phyloP scores from a whole-genome alignment of 805 yeast genomes.

The Torulaspora microellipsoides region DNA sequence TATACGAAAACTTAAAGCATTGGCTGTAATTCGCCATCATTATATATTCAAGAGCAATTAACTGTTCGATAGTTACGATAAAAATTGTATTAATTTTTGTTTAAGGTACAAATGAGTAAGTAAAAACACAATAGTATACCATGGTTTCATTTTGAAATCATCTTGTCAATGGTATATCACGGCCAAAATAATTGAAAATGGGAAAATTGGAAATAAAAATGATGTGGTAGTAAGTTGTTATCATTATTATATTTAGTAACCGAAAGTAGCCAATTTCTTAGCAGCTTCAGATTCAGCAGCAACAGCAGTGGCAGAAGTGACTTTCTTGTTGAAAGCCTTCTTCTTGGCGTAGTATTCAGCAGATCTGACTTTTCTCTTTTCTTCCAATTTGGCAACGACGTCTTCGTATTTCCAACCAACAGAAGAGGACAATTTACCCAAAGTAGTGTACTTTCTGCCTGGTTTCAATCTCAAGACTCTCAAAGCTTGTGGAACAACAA shows the following conservation, averaged over 20 bases:
- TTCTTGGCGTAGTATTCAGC: conserved; percentile 99
- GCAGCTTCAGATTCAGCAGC: conserved; percentile 89
- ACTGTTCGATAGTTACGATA: conserved; percentile 5
- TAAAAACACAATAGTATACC: conserved; percentile 19
- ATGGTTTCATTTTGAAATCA: conserved; percentile 6
- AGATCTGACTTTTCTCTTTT: conserved; percentile 97
- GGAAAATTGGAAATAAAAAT: conserved; percentile 13
- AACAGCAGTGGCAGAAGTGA: conserved; percentile 77
- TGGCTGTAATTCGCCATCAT: conserved; percentile 10
- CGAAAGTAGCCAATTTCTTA: conserved; percentile 90
- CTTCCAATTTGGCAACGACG: conserved; percentile 95
- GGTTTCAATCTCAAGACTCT: conserved; percentile 98
- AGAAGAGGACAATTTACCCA: conserved; percentile 91
- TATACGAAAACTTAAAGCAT: conserved; percentile 62
- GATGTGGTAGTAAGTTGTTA: conserved; percentile 16
- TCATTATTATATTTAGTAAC: conserved; percentile 67
- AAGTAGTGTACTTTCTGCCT: conserved; percentile 99
- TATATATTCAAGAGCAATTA: background rate
- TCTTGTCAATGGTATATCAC: background rate
- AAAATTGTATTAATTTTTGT: conserved; percentile 15
- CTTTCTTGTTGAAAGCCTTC: conserved; percentile 93
- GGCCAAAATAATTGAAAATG: conserved; percentile 1
- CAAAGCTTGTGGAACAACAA: conserved; percentile 99
- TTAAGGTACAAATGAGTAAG: conserved; percentile 19
- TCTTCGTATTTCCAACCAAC: conserved; percentile 99